A percentile compares a stretch with the other conserved stretches of the same genome.
Conservation (phyloP, 805 yeast species). For the Wickerhamomyces queroliae region DNA sequence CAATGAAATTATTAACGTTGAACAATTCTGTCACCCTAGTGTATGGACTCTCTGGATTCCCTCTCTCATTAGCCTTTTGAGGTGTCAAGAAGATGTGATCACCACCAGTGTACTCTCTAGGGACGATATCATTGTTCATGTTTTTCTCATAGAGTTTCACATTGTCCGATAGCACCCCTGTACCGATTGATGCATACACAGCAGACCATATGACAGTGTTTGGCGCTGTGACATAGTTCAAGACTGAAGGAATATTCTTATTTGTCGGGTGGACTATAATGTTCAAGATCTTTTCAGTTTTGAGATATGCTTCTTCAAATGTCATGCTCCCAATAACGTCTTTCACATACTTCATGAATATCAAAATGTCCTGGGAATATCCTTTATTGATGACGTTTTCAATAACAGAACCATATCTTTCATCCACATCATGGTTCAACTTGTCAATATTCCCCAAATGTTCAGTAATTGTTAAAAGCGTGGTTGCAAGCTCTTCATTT, state of each 20-base stretch:
- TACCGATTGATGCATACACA: conserved; percentile 76
- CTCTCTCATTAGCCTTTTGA: conserved; percentile 38
- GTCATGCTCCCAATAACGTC: conserved; percentile 77
- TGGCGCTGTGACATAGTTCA: conserved; percentile 91
- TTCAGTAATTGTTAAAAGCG: conserved; percentile 35
- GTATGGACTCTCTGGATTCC: conserved; percentile 63
- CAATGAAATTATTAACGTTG: conserved; percentile 90
- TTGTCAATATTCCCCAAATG: conserved; percentile 34
- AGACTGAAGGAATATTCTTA: conserved; percentile 59
- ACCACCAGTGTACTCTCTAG: conserved; percentile 35
- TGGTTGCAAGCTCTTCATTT: conserved; percentile 52
- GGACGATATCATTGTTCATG: conserved; percentile 56
- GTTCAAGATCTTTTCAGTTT: conserved; percentile 74
- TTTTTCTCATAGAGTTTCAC: conserved; percentile 55
- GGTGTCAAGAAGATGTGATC: conserved; percentile 30
- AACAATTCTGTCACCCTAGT: conserved; percentile 86
- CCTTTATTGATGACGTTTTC: conserved; percentile 76
- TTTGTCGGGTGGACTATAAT: conserved; percentile 81
- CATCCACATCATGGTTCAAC: conserved; percentile 47
- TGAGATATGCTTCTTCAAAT: conserved; percentile 86
- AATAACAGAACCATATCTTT: conserved; percentile 60
- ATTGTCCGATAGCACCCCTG: conserved; percentile 55
- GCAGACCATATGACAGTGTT: conserved; percentile 90
- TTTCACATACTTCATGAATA: conserved; percentile 74
- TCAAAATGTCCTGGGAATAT: conserved; percentile 78